Base-by-base conservation (phyloP, 2,329 filamentous ascomycete genomes). In the Conoideocrella luteorostrata region DNA sequence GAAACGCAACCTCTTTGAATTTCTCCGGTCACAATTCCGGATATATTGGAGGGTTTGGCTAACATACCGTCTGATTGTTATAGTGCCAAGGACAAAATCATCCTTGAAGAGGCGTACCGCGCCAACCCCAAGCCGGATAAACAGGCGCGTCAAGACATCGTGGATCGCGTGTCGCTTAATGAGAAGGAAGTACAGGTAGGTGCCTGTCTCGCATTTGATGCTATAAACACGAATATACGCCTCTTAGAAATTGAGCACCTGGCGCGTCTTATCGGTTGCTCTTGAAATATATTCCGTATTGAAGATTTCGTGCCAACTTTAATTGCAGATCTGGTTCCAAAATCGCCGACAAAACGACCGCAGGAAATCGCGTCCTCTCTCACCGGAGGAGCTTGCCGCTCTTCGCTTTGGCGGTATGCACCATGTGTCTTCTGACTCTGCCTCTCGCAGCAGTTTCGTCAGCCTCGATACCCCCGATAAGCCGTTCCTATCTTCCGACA, bases 141-240 rank as follows among this genome's bases (percentile, higher is more conserved):
- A 68, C 77, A 82, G 44, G 85, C 88, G 64, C 87, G 91, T 68
- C 76, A 87, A 37, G 82, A 84, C 46, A 89, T 97, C 51, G 88
- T 94, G 47, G 78, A 80, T 66, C 86, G 82, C 65, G 89, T 96
- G 48, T 85, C 87, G 20, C 75, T 97, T 50, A 91, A 87, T 53
- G 90, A 96, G 69, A 96, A 95, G 65, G 90, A 96, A 71, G 88
- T 96, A 29, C 91, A 96, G 81, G 91, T 95, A 70, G 65, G 83
- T n/a, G n/a, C n/a, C n/a, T n/a, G n/a, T n/a, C n/a, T n/a, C n/a
- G n/a, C n/a, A n/a, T n/a, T n/a, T n/a, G n/a, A n/a, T n/a, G n/a
- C n/a, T n/a, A n/a, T n/a, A n/a, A n/a, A n/a, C n/a, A n/a, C n/a
- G n/a, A n/a, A n/a, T n/a, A n/a, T n/a, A n/a, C n/a, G n/a, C n/a